Evolutionary conservation across 2,329 filamentous ascomycete species (phyloP).

Genomic region (Ceratocystis papillata): DNA sequence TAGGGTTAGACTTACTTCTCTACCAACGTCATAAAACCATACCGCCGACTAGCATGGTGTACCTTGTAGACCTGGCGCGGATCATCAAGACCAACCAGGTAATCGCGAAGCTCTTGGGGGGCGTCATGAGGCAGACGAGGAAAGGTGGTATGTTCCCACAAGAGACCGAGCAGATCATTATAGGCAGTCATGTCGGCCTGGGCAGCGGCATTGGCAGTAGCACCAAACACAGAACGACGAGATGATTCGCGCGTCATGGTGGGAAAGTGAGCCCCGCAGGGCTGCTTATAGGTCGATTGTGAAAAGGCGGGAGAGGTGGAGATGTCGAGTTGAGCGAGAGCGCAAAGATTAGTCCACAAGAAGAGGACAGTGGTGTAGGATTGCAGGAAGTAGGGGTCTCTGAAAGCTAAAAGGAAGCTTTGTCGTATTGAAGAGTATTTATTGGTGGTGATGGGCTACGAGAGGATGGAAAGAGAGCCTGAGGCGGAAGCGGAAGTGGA

Average conservation of each 20-base stretch:
- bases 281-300: neutral
- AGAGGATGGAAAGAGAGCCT: no score
- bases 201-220: neutral
- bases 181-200: conserved; percentile 29
- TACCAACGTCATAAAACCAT: conserved; percentile 55
- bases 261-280: neutral
- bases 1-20: conserved; percentile 43
- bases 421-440: no score
- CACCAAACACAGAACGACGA: conserved; percentile 17
- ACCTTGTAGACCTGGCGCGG: conserved; percentile 51
- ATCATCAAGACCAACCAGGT: conserved; percentile 49
- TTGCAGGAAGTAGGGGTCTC: no score
- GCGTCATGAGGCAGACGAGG: conserved; percentile 50
- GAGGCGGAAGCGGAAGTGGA: no score
- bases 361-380: no score
- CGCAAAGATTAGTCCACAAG: neutral
- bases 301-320: neutral
- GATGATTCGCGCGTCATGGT: conserved; percentile 23
- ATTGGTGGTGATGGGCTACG: no score
- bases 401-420: no score
- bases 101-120: conserved; percentile 45
- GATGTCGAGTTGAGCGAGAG: neutral
- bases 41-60: conserved; percentile 49
- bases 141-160: conserved; percentile 53
- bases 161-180: conserved; percentile 42